These are phyloP conservation scores for Malus asiatica DNA, from an alignment of 306 rosid genomes.

Conservation along the genomic window DNA sequence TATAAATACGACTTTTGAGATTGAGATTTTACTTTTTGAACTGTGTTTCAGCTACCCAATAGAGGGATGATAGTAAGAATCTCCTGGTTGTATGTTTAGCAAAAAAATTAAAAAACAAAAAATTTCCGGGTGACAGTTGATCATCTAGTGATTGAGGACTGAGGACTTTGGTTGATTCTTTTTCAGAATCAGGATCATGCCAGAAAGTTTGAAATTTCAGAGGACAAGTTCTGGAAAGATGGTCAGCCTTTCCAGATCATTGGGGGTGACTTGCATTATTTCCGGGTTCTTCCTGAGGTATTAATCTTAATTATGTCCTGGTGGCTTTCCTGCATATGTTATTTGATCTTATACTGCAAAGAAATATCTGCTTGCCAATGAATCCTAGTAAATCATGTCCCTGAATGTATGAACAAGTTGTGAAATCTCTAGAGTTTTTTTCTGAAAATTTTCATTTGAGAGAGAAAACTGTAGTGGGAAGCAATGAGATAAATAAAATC, in stretches of 20 bases:
- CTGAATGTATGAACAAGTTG: neutral
- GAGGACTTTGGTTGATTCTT: neutral
- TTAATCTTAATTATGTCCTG: neutral
- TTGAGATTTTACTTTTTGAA: neutral
- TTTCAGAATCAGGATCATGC: slow-evolving; percentile 30
- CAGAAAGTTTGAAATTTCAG: slow-evolving; percentile 54
- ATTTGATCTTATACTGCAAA: neutral
- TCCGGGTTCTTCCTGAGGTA: slow-evolving; percentile 91
- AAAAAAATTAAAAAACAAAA: too few relatives aligned
- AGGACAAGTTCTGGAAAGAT: slow-evolving; percentile 83
- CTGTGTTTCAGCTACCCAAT: neutral
- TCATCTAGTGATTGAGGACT: neutral
- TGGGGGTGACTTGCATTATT: slow-evolving; percentile 94
- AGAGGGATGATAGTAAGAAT: neutral
- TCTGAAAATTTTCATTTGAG: neutral
- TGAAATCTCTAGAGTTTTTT: neutral
- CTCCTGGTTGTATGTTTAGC: neutral
- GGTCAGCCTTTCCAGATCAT: slow-evolving; percentile 73
- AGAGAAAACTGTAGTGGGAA: neutral
- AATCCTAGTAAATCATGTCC: neutral
- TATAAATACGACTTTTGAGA: too few relatives aligned
- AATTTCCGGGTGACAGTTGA: too few relatives aligned
- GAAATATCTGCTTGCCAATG: neutral
- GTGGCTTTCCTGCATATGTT: neutral
- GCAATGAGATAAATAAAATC: neutral